These are phyloP conservation scores for Suhomyces coccinellae DNA, from an alignment of 1,139 yeast genomes.

Conservation along the genomic window DNA sequence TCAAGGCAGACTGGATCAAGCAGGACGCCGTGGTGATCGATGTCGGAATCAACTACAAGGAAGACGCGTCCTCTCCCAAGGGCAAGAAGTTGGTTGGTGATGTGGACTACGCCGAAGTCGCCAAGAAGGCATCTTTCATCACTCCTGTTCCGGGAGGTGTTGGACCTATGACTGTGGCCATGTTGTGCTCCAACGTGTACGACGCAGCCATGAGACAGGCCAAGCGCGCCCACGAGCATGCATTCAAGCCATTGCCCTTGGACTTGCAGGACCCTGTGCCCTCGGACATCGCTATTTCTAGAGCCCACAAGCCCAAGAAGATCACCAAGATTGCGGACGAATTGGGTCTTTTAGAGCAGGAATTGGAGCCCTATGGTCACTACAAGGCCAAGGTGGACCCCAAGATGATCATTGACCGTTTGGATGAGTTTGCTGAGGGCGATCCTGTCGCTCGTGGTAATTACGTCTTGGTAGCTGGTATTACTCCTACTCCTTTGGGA, in stretches of 20 bases:
- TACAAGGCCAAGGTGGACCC: conserved; percentile 89
- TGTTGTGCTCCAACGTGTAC: conserved; percentile 70
- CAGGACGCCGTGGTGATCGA: conserved; percentile 85
- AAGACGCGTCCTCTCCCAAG: conserved; percentile 57
- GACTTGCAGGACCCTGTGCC: conserved; percentile 81
- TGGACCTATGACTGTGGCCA: conserved; percentile 99
- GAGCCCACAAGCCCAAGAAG: conserved; percentile 85
- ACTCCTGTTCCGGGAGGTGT: conserved; percentile 99
- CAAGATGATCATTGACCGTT: conserved; percentile 52
- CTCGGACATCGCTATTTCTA: conserved; percentile 87
- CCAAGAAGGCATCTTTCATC: conserved; percentile 66
- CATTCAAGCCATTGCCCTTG: conserved; percentile 61
- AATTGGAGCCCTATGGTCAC: conserved; percentile 89
- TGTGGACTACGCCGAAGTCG: conserved; percentile 74
- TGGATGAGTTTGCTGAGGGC: conserved; percentile 57
- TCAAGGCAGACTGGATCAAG: conserved; percentile 89
- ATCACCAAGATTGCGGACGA: conserved; percentile 81
- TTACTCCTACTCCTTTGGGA: conserved; percentile 97
- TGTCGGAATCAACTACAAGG: conserved; percentile 92
- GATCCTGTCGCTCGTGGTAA: conserved; percentile 62
- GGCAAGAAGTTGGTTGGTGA: conserved; percentile 93
- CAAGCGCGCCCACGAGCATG: conserved; percentile 46
- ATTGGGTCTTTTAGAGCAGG: conserved; percentile 77
- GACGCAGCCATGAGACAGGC: conserved; percentile 62
- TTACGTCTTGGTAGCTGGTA: conserved; percentile 92